A percentile compares a stretch with the other conserved stretches of the same genome.
These are phyloP conservation scores for Moringa oleifera DNA, from an alignment of 345 rosid genomes.

Conservation along the genomic window DNA sequence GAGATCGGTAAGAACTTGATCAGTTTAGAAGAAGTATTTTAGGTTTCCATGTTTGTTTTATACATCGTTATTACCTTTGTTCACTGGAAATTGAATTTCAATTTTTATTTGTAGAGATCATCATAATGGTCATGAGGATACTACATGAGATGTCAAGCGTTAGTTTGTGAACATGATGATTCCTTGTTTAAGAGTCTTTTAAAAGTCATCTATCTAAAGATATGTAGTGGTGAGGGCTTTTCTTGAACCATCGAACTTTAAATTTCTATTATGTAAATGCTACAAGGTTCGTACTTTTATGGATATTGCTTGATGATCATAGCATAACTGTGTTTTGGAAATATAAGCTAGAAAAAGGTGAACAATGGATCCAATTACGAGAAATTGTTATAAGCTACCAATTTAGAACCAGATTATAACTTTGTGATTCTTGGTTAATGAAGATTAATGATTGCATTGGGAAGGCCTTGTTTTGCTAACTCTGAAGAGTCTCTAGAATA, in stretches of 20 bases:
- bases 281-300: neutral
- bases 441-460: neutral
- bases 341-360: neutral
- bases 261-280: neutral
- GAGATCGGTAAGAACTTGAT: conserved; percentile 60
- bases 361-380: too few relatives aligned
- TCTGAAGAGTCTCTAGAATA: neutral
- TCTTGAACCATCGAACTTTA: neutral
- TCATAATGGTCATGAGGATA: neutral
- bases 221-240: neutral
- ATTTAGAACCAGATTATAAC: too few relatives aligned
- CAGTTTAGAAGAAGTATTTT: conserved; percentile 3
- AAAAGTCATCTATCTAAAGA: neutral
- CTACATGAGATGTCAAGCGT: neutral
- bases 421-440: neutral
- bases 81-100: neutral
- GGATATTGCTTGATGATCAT: neutral
- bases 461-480: neutral
- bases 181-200: neutral
- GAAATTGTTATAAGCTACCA: too few relatives aligned
- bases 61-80: neutral
- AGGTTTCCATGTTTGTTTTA: neutral
- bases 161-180: too few relatives aligned
- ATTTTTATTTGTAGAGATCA: neutral
- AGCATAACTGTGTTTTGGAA: neutral